Percentiles rank a stretch among this genome's conserved stretches.
These are phyloP conservation scores for Fusarium armeniacum DNA, from an alignment of 2,329 filamentous ascomycete species.

Conservation along the genomic window DNA sequence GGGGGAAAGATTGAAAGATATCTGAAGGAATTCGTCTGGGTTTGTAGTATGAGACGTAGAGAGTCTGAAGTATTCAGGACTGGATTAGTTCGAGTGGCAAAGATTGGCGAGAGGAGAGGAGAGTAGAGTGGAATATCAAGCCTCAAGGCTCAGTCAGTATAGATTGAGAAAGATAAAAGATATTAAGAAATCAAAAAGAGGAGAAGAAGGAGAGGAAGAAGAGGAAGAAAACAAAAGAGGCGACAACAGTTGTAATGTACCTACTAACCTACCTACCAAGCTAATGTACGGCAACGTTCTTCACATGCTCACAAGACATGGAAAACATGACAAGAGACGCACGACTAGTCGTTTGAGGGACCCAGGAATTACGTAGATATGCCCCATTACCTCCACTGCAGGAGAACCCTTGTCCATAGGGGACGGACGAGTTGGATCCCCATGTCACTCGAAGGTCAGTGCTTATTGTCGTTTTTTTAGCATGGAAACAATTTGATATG, in stretches of 20 bases:
- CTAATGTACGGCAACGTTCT: conserved; percentile 23
- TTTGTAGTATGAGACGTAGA: neutral
- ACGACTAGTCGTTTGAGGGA: conserved; percentile 23
- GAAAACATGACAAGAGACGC: conserved; percentile 12
- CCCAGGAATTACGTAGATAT: conserved; percentile 41
- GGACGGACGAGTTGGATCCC: conserved; percentile 20
- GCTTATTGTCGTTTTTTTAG: neutral
- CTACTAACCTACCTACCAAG: neutral
- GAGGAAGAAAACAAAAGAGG: conserved; percentile 10
- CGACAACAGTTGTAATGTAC: conserved; percentile 9
- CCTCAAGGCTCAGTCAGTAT: conserved; percentile 24
- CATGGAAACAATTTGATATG: neutral
- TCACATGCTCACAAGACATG: conserved; percentile 45
- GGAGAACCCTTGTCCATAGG: conserved; percentile 21
- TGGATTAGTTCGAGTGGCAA: conserved; percentile 7
- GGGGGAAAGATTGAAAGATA: neutral
- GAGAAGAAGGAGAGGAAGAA: neutral
- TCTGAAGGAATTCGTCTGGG: neutral
- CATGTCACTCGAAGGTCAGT: neutral
- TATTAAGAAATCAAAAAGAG: neutral
- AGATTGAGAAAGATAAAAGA: neutral
- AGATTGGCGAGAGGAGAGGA: conserved; percentile 9
- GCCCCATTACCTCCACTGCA: conserved; percentile 33
- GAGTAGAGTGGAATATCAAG: conserved; percentile 15
- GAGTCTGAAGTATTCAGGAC: neutral